Percentiles rank a stretch among this genome's conserved stretches.
These are phyloP conservation scores for Cyanodermella asteris DNA, from an alignment of 2,329 filamentous ascomycete species.

Conservation along the genomic window DNA sequence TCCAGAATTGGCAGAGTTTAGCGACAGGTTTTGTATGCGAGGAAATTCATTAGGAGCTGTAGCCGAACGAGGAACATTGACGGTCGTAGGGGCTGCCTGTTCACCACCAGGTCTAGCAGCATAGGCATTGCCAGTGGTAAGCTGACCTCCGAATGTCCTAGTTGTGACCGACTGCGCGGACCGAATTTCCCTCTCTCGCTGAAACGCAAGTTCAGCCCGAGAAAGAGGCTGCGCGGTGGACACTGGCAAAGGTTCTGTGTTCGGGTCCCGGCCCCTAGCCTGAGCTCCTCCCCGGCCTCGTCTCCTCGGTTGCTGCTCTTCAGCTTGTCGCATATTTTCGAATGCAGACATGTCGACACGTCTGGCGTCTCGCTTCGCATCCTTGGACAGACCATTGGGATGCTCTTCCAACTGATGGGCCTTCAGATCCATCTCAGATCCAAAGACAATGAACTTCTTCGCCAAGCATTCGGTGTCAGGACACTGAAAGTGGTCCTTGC, in stretches of 20 bases:
- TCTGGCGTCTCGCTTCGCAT: constrained; percentile 60
- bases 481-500: constrained; percentile 70
- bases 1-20: constrained; percentile 10
- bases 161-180: constrained; percentile 61
- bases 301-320: constrained; percentile 35
- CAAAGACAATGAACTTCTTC: constrained; percentile 95
- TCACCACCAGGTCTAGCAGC: constrained; percentile 6
- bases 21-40: constrained; percentile 10
- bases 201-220: constrained; percentile 75
- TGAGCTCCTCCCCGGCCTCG: constrained; percentile 27
- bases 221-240: constrained; percentile 62
- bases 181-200: constrained; percentile 79
- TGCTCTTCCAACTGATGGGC: constrained; percentile 77
- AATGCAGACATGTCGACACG: constrained; percentile 75
- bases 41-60: constrained; percentile 7
- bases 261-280: constrained; percentile 63
- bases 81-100: constrained; percentile 14
- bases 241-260: constrained; percentile 54
- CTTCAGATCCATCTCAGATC: constrained; percentile 83
- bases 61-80: constrained; percentile 17
- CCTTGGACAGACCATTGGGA: constrained; percentile 58
- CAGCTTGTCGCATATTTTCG: constrained; percentile 53
- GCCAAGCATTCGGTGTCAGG: constrained; percentile 71
- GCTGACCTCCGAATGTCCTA: constrained; percentile 65
- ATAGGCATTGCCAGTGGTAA: constrained; percentile 33